Evolutionary conservation across 2,329 filamentous ascomycete genomes (phyloP).

Genomic region (Paraconiothyrium brasiliense): DNA sequence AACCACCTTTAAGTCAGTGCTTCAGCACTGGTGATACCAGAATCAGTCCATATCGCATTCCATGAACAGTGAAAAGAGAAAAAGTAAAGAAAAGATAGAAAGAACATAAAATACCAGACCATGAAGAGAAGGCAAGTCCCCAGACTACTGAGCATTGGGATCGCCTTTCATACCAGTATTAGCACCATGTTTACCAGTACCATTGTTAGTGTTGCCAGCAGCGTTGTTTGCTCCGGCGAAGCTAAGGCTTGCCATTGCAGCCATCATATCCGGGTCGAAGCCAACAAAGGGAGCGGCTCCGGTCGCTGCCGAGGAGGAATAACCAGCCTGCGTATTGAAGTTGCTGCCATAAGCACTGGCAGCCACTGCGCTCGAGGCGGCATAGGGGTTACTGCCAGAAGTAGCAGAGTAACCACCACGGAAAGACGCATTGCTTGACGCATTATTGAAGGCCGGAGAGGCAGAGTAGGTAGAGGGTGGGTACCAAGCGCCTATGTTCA

Average conservation of each 20-base stretch:
- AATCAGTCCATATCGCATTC: background rate
- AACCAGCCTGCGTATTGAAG: slow-evolving; percentile 1
- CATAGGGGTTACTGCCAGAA: slow-evolving; percentile 6
- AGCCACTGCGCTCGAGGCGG: background rate
- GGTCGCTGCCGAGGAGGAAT: slow-evolving; percentile 16
- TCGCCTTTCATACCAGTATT: background rate
- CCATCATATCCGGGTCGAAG: slow-evolving; percentile 6
- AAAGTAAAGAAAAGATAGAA: background rate
- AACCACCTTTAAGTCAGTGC: background rate
- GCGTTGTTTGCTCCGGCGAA: background rate
- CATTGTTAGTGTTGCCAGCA: background rate
- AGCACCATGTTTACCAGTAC: background rate
- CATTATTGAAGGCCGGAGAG: slow-evolving; percentile 33
- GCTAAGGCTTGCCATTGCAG: slow-evolving; percentile 9
- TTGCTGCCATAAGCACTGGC: background rate
- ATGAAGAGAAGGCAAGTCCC: background rate
- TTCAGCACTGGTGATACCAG: background rate
- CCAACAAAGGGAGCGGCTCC: slow-evolving; percentile 5
- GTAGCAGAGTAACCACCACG: slow-evolving; percentile 33
- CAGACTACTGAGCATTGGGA: background rate
- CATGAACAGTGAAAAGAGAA: background rate
- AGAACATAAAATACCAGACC: background rate
- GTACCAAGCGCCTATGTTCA: slow-evolving; percentile 45
- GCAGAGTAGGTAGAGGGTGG: slow-evolving; percentile 38
- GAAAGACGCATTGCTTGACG: slow-evolving; percentile 31